phyloP scores from a whole-genome alignment of 768 basidiomycete species.

The Kwoniella heveanensis region DNA sequence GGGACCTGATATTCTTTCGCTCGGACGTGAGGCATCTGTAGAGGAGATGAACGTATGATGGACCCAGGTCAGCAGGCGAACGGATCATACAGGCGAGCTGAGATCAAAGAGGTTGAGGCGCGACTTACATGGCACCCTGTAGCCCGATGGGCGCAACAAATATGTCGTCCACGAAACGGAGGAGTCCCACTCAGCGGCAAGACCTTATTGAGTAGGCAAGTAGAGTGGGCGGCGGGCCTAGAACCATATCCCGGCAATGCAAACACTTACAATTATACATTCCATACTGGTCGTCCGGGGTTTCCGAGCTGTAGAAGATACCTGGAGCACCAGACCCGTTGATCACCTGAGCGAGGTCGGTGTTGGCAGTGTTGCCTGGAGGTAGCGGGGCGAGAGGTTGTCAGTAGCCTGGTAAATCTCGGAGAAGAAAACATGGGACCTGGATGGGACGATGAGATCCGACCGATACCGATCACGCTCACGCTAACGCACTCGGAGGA shows the following conservation, averaged over 20 bases:
- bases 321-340: slow-evolving; percentile 38
- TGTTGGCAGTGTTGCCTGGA: slow-evolving; percentile 18
- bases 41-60: no score
- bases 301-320: slow-evolving; percentile 31
- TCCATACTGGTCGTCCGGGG: slow-evolving; percentile 27
- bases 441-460: no score
- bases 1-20: slow-evolving; percentile 31
- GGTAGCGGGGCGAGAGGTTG: background rate
- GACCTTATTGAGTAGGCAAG: no score
- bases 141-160: background rate
- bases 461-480: no score
- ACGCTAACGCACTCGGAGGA: slow-evolving; percentile 10
- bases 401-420: no score
- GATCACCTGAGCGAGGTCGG: slow-evolving; percentile 20
- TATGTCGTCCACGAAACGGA: no score
- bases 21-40: slow-evolving; percentile 44
- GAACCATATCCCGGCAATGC: no score
- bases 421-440: background rate
- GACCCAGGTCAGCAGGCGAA: no score
- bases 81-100: no score
- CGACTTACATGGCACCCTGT: slow-evolving; percentile 24
- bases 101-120: no score
- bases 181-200: no score
- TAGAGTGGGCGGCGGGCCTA: no score
- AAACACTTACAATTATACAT: slow-evolving; percentile 33